Evolutionary conservation across 129 eudicot genomes (phyloP).

Genomic region (Centella asiatica): DNA sequence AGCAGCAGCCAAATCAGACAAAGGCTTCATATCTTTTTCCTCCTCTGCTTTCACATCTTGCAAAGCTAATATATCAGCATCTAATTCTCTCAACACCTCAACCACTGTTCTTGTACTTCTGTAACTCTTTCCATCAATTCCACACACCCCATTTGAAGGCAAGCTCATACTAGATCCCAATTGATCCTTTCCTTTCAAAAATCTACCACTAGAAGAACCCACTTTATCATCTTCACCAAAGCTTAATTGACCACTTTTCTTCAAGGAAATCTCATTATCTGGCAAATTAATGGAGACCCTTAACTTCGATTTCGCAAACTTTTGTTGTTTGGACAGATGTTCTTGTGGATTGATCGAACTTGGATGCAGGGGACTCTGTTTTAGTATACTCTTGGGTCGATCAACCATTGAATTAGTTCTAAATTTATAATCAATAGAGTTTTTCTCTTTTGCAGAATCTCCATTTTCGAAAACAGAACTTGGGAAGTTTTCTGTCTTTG

Average conservation of each 20-base stretch:
- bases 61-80: conserved; percentile 86
- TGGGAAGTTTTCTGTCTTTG: conserved; percentile 23
- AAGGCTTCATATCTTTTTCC: conserved; percentile 77
- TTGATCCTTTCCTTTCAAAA: conserved; percentile 51
- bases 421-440: conserved; percentile 8
- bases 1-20: conserved; percentile 79
- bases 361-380: conserved; percentile 78
- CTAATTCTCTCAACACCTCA: conserved; percentile 73
- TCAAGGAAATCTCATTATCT: conserved; percentile 79
- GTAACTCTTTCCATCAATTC: conserved; percentile 20
- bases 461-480: conserved; percentile 24
- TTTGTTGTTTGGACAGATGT: conserved; percentile 35
- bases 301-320: conserved; percentile 64
- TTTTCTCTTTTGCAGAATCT: conserved; percentile 3
- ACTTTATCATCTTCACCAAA: conserved; percentile 25
- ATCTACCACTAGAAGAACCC: conserved; percentile 12
- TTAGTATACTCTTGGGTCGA: conserved; percentile 76
- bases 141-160: conserved; percentile 17
- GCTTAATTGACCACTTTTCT: conserved; percentile 50
- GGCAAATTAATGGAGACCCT: conserved; percentile 93
- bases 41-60: conserved; percentile 98
- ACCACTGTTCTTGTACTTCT: conserved; percentile 45
- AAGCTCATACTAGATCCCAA: conserved; percentile 35
- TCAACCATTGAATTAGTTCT: conserved; percentile 47
- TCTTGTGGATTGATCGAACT: conserved; percentile 31